These are phyloP conservation scores for Trametes sp. DNA, from an alignment of 1,284 basidiomycete genomes.

Conservation along the genomic window DNA sequence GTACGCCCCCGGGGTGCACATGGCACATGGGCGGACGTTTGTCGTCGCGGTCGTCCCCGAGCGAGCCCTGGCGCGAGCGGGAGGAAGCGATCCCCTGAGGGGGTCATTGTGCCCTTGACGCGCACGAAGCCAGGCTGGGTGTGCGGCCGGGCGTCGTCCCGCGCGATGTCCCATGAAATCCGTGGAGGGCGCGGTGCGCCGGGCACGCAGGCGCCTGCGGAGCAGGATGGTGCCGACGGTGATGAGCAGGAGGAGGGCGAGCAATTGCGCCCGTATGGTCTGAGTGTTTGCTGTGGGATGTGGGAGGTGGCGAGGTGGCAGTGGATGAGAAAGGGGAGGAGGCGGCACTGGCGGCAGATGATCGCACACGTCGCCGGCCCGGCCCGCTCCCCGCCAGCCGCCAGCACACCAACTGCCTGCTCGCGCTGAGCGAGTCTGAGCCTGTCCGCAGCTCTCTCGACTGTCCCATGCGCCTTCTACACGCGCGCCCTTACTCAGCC, in stretches of 20 bases:
- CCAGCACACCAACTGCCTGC: neutral
- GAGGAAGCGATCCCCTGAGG: constrained; percentile 1
- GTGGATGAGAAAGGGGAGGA: neutral
- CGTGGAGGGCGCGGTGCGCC: constrained; percentile 32
- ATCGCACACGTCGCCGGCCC: constrained; percentile 9
- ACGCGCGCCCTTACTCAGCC: neutral
- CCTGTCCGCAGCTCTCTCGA: neutral
- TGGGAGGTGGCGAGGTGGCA: neutral
- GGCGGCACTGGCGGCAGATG: neutral
- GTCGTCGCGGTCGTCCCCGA: constrained; percentile 34
- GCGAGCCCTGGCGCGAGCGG: constrained; percentile 26
- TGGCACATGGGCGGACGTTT: too few relatives aligned
- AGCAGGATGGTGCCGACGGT: constrained; percentile 11
- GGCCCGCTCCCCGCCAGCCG: constrained; percentile 3
- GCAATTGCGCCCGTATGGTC: constrained; percentile 27
- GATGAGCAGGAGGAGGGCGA: constrained; percentile 20
- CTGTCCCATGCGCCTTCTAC: constrained; percentile 8
- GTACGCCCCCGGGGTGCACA: constrained; percentile 36
- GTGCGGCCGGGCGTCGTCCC: constrained; percentile 2
- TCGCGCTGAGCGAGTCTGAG: neutral
- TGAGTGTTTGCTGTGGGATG: neutral
- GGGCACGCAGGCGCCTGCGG: constrained; percentile 20
- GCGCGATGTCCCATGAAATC: constrained; percentile 34
- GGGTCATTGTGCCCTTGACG: neutral
- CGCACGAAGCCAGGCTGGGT: too few relatives aligned